A percentile compares a stretch with the other conserved stretches of the same genome.
Evolutionary conservation across 495 filamentous ascomycete genomes (phyloP).

Genomic region (Annulohypoxylon nitens): DNA sequence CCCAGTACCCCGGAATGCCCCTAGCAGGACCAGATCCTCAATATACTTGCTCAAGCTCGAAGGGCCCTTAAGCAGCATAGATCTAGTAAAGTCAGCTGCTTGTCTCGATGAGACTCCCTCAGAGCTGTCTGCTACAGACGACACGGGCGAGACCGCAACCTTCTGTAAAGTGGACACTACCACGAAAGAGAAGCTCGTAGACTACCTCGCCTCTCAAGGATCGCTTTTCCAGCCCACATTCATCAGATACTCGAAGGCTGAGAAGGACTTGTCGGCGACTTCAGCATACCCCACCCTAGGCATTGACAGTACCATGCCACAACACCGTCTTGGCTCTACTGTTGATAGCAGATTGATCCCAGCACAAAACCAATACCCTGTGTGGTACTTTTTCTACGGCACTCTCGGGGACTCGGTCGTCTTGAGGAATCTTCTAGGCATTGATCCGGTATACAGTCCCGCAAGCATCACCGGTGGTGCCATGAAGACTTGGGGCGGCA

Average conservation of each 20-base stretch:
- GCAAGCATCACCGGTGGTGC: constrained; percentile 7
- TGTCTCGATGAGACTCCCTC: not conserved
- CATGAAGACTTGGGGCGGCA: constrained; percentile 2
- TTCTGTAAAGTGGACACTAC: not conserved
- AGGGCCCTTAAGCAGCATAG: not conserved
- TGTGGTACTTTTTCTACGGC: constrained; percentile 62
- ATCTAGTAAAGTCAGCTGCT: not conserved
- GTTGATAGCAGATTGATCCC: constrained; percentile 2
- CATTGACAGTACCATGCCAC: constrained; percentile 12
- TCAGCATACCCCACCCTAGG: constrained; percentile 8
- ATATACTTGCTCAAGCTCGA: constrained; percentile 13
- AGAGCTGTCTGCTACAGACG: constrained; percentile 4
- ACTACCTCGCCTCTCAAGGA: not conserved
- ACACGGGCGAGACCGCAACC: not conserved
- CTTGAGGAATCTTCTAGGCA: constrained; percentile 42
- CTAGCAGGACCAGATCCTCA: not conserved
- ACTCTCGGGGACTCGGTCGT: constrained; percentile 49
- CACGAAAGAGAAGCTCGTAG: not conserved
- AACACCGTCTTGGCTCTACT: not conserved
- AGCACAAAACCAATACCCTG: constrained; percentile 56
- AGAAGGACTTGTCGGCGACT: not conserved
- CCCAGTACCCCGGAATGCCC: not conserved
- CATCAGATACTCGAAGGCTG: constrained; percentile 2
- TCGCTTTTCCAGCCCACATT: not conserved
- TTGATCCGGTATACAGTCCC: not conserved